Base-by-base conservation (phyloP, 2,329 filamentous ascomycete genomes). In the Berkeleyomyces basicola region DNA sequence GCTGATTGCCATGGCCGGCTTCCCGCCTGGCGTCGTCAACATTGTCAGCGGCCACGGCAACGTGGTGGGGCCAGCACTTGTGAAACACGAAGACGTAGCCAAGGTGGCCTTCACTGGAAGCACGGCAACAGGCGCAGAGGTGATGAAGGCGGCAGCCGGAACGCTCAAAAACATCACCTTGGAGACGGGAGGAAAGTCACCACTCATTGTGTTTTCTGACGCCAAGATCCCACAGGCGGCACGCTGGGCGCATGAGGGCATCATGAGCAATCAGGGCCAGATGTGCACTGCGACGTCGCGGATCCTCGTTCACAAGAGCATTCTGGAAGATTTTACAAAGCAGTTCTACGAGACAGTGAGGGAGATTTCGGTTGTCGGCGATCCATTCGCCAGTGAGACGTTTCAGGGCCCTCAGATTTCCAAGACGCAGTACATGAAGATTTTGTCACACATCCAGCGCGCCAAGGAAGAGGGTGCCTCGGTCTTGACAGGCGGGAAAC, bases 81-180 rank as follows among this genome's bases (percentile, higher is more conserved):
- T 82, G 0, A 74, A 77, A 55, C 86, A 89, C 70, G 72, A 79
- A 6, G 78, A 78, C 39, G 79, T 89, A 36, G 82, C 86, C 69
- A 88, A 88, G 74, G 77, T 89, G 65, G 84, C 85, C 0, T 90
- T 90, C 67, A 89, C 86, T 0, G 86, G 86, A 53, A 84, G 80
- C 49, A 88, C 85, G 1, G 76, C 75, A 4, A 88, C 85, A 1
- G 86, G 82, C 9, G 79, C 80, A 63, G 78, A 84, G 68, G 86
- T 88, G 65, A 87, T 88, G 84, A 84, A 84, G 68, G 76, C 81
- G 72, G 85, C 85, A 0, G 77, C 82, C 1, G 74, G 77, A 0
- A 87, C 74, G 46, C 71, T 80, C 70, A 83, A 83, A 71, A 80
- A 80, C 66, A 77, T 83, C 61, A 82, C 80, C 3, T 74, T 83